Conservation (phyloP, 495 filamentous ascomycete species). For the Lasiosphaeria ovina region DNA sequence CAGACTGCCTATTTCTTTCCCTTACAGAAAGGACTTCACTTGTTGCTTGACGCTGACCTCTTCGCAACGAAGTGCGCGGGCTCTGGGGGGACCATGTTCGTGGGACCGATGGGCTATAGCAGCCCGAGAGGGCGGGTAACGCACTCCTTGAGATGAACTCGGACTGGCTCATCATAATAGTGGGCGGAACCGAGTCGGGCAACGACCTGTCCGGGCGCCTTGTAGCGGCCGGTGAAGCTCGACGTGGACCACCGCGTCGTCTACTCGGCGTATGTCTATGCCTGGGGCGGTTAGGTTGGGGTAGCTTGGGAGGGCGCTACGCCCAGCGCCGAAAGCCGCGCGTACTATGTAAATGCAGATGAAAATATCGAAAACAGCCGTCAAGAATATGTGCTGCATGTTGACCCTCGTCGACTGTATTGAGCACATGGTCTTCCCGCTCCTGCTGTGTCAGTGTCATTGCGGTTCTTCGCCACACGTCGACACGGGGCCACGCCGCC, state of each 20-base stretch:
- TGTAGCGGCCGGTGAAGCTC: slow-evolving; percentile 49
- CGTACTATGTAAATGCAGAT: too few species aligned
- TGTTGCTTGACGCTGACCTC: slow-evolving; percentile 10
- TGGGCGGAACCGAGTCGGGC: slow-evolving; percentile 58
- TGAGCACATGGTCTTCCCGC: too few species aligned
- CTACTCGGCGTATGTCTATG: slow-evolving; percentile 62
- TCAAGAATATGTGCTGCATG: too few species aligned
- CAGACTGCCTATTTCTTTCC: not conserved
- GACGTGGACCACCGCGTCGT: slow-evolving; percentile 52
- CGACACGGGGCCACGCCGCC: too few species aligned
- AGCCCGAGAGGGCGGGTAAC: slow-evolving; percentile 55
- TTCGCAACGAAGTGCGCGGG: slow-evolving; percentile 61
- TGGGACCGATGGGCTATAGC: slow-evolving; percentile 58
- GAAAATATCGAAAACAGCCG: too few species aligned
- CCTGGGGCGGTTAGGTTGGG: slow-evolving; percentile 65
- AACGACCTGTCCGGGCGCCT: slow-evolving; percentile 55
- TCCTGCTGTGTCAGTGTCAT: too few species aligned
- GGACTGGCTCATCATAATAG: slow-evolving; percentile 61
- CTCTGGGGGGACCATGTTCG: slow-evolving; percentile 62
- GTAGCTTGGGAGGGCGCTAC: slow-evolving; percentile 50
- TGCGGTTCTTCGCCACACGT: too few species aligned
- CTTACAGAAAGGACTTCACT: not conserved
- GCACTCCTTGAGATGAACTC: slow-evolving; percentile 52
- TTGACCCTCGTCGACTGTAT: too few species aligned
- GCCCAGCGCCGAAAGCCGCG: slow-evolving; percentile 50